Conservation (phyloP, 2,329 filamentous ascomycete species). For the Aspergillus transmontanensis region DNA sequence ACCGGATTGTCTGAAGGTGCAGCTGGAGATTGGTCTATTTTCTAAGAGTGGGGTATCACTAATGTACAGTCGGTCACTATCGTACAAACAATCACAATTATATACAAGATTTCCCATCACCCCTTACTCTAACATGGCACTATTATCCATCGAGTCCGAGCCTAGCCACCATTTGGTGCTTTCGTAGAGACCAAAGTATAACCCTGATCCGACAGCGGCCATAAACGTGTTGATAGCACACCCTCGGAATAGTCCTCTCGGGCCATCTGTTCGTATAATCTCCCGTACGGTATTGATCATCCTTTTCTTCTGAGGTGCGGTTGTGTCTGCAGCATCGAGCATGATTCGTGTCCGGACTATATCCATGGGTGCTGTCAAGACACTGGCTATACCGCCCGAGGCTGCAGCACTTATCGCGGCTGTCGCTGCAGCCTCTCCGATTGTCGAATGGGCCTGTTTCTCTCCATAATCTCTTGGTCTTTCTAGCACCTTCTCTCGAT, state of each 20-base stretch:
- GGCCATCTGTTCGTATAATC: background rate
- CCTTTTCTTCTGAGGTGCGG: background rate
- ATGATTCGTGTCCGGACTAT: background rate
- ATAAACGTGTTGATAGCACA: background rate
- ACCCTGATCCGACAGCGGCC: background rate
- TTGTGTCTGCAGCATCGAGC: background rate
- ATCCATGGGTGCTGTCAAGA: background rate
- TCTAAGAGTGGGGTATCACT: background rate
- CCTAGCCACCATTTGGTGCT: background rate
- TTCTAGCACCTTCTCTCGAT: no score
- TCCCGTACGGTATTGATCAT: background rate
- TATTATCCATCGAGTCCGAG: background rate
- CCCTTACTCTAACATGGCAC: background rate
- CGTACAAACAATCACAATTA: background rate
- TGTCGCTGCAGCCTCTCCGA: background rate
- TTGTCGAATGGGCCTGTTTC: background rate
- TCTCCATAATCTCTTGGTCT: background rate
- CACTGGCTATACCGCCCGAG: background rate
- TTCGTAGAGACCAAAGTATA: constrained; percentile 2
- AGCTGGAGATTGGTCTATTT: background rate
- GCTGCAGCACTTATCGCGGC: background rate
- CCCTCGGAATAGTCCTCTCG: background rate
- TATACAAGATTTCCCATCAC: background rate
- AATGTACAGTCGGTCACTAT: background rate
- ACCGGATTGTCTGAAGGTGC: background rate